A percentile compares a stretch with the other conserved stretches of the same genome.
phyloP scores from a whole-genome alignment of 495 filamentous ascomycete species.

The Neurospora sp. region DNA sequence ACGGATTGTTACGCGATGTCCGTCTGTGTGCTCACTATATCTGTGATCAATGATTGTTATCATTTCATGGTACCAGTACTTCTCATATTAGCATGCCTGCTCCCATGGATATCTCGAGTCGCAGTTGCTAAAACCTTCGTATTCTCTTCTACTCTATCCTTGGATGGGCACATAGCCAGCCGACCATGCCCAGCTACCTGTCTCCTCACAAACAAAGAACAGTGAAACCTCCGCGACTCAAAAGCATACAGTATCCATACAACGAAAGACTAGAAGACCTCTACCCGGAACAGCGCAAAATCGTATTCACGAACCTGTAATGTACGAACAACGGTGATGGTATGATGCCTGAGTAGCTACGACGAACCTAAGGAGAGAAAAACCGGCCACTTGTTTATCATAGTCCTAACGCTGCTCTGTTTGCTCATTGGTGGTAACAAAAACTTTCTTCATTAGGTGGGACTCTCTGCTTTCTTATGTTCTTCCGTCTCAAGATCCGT shows the following conservation, averaged over 20 bases:
- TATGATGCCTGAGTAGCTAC: not conserved
- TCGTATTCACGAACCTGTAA: not conserved
- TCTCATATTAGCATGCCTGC: not conserved
- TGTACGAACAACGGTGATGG: not conserved
- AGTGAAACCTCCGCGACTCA: not conserved
- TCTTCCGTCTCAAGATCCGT: constrained; percentile 11
- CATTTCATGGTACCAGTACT: not conserved
- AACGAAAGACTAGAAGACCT: not conserved
- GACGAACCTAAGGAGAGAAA: not conserved
- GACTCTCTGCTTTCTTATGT: constrained; percentile 4
- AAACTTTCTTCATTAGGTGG: constrained; percentile 16
- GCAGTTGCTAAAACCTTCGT: not conserved
- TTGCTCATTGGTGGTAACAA: not conserved
- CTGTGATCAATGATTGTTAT: not conserved
- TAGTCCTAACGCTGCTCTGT: not conserved
- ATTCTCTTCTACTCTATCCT: not conserved
- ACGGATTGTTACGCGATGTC: not conserved
- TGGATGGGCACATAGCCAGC: not conserved
- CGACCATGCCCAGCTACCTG: not conserved
- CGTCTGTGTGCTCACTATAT: not conserved
- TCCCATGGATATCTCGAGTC: not conserved
- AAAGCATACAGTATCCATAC: not conserved
- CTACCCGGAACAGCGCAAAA: not conserved
- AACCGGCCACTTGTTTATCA: not conserved
- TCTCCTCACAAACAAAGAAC: not conserved